Base-by-base conservation (phyloP, 2,329 filamentous ascomycete species). In the Pseudocercospora fijiensis region DNA sequence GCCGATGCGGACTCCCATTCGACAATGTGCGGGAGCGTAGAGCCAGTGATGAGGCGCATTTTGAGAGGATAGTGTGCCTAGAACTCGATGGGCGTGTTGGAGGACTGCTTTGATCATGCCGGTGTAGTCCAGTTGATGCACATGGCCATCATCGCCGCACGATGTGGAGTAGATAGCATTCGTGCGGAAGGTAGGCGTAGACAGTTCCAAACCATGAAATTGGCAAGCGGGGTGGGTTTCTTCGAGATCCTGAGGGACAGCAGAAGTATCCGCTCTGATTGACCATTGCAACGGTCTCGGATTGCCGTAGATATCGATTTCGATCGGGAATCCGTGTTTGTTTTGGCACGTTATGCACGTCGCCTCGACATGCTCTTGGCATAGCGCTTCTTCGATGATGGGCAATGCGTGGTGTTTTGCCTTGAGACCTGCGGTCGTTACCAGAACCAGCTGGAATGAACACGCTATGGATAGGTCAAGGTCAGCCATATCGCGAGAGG, bases 1-100 rank as follows among this genome's bases (percentile, higher is more conserved):
- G n/a, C 55, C 47, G 7, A 63, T 22, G 6, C 11, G n/a, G 22
- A 63, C 57, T 6, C 24, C 43, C 61, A 63, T 63, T 27, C 26
- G 49, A 5, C 56, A 16, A 20, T 45, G 5, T 7, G 45, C 16
- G 1, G 57, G 49, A 22, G 61, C 56, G 18, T 63, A 63, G 1
- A 63, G 13, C 30, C 43, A 63, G 4, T 47, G 26, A 5, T 11
- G n/a, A n/a, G 33, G 3, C 9, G 37, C 13, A 41, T 18, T 6
- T 1, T 18, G 1, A 1, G 43, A 24, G 3, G 45, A 3, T 3
- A 22, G 1, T 3, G 18, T 11, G 22, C 20, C 45, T 13, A 49
- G 2, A 24, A 0, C 13, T 22, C 20, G 2, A 7, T 20, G 18
- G 5, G 22, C 18, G 16, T 49, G 45, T 10, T 26, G 45, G 7